These are phyloP conservation scores for Talaromyces funiculosus DNA, from an alignment of 2,329 filamentous ascomycete species.

Conservation along the genomic window DNA sequence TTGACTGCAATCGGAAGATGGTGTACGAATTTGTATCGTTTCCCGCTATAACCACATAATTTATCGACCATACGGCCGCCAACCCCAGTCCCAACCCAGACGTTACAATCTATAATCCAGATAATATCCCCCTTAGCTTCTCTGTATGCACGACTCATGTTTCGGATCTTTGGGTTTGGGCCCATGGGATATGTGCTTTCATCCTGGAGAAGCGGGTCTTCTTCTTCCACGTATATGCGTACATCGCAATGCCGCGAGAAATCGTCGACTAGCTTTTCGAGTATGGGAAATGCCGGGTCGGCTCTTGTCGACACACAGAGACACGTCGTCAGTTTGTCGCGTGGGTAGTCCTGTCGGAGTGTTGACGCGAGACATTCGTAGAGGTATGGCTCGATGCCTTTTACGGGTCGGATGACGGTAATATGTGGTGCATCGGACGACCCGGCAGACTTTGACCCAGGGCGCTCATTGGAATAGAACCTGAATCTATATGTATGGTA, in stretches of 20 bases:
- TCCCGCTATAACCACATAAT: conserved; percentile 61
- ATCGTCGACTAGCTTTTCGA: conserved; percentile 66
- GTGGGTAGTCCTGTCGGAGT: conserved; percentile 76
- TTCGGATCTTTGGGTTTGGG: conserved; percentile 97
- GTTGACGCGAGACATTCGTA: conserved; percentile 89
- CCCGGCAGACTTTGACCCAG: conserved; percentile 33
- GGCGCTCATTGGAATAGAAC: conserved; percentile 46
- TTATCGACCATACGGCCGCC: conserved; percentile 85
- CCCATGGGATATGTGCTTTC: conserved; percentile 57
- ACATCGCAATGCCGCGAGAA: conserved; percentile 64
- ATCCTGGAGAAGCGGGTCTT: conserved; percentile 65
- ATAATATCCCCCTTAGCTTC: conserved; percentile 83
- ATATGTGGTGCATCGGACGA: conserved; percentile 63
- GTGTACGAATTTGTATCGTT: conserved; percentile 82
- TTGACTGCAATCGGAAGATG: conserved; percentile 90
- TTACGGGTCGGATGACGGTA: conserved; percentile 87
- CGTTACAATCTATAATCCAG: conserved; percentile 95
- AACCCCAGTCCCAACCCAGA: conserved; percentile 78
- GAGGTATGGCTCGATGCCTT: conserved; percentile 81
- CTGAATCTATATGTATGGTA: too few species aligned
- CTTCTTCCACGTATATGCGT: conserved; percentile 70
- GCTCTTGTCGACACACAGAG: conserved; percentile 71
- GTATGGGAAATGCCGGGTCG: conserved; percentile 71
- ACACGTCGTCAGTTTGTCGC: conserved; percentile 67
- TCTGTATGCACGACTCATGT: conserved; percentile 87